Evolutionary conservation across 1,139 yeast species (phyloP).

Genomic region (Kodamaea arcana): DNA sequence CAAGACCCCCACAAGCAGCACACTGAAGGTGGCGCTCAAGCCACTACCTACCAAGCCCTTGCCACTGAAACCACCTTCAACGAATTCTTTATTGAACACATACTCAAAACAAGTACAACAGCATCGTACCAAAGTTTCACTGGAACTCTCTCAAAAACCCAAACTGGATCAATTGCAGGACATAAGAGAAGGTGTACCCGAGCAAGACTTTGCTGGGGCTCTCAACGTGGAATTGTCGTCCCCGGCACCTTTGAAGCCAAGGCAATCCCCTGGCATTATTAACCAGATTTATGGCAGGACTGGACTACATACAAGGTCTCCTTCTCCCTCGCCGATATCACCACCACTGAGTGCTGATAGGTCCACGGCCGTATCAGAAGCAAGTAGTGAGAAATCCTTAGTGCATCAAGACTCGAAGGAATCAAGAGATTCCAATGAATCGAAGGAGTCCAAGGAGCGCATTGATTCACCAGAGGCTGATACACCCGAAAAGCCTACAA

Average conservation of each 20-base stretch:
- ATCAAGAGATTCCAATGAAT: not conserved
- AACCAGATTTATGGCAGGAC: not conserved
- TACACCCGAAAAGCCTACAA: slow-evolving; percentile 2
- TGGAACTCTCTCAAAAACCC: slow-evolving; percentile 1
- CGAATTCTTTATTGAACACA: slow-evolving; percentile 22
- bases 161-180: slow-evolving; percentile 3
- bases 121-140: slow-evolving; percentile 27
- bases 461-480: slow-evolving; percentile 2
- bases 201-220: not conserved
- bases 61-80: slow-evolving; percentile 9
- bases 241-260: slow-evolving; percentile 1
- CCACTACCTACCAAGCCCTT: slow-evolving; percentile 8
- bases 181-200: slow-evolving; percentile 1
- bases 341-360: not conserved
- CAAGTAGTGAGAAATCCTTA: slow-evolving; percentile 1
- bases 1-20: no score
- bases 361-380: not conserved
- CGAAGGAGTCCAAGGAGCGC: not conserved
- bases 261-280: slow-evolving; percentile 1
- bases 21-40: not conserved
- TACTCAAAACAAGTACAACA: slow-evolving; percentile 30
- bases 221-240: not conserved
- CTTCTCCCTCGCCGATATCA: not conserved
- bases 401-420: not conserved
- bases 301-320: not conserved